phyloP scores from a whole-genome alignment of 1,139 yeast genomes.

The Kurtzmaniella quercitrusa region DNA sequence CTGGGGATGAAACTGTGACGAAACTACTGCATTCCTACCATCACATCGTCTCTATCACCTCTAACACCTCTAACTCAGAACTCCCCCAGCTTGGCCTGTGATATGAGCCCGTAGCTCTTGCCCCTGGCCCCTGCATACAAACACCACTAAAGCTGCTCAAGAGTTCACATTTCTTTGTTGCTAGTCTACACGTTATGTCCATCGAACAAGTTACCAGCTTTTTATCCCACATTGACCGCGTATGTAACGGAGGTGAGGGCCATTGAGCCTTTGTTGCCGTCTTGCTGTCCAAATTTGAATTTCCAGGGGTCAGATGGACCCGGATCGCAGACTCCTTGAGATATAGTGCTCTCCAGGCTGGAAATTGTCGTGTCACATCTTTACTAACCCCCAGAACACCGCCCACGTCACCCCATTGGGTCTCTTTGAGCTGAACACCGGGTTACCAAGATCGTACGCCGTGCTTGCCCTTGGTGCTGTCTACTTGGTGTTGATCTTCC shows the following conservation, averaged over 20 bases:
- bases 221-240: constrained; percentile 26
- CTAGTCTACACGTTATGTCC: constrained; percentile 16
- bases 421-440: constrained; percentile 60
- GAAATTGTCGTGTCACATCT: not conserved
- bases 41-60: no score
- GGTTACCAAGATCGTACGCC: constrained; percentile 86
- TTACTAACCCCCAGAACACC: constrained; percentile 27
- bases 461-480: constrained; percentile 59
- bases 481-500: constrained; percentile 73
- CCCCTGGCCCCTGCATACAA: constrained; percentile 1
- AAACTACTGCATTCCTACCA: no score
- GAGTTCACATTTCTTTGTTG: not conserved
- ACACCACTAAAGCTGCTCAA: not conserved
- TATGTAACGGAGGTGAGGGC: constrained; percentile 14
- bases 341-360: no score
- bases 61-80: no score
- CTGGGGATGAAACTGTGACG: no score
- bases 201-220: constrained; percentile 24
- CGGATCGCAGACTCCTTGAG: no score
- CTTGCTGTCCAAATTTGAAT: no score
- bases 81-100: no score
- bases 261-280: no score
- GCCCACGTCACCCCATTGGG: constrained; percentile 37
- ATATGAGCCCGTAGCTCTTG: not conserved
- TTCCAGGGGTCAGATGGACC: no score